phyloP scores from a whole-genome alignment of 352 stramenopile genomes.

The Pythium folliculosum region DNA sequence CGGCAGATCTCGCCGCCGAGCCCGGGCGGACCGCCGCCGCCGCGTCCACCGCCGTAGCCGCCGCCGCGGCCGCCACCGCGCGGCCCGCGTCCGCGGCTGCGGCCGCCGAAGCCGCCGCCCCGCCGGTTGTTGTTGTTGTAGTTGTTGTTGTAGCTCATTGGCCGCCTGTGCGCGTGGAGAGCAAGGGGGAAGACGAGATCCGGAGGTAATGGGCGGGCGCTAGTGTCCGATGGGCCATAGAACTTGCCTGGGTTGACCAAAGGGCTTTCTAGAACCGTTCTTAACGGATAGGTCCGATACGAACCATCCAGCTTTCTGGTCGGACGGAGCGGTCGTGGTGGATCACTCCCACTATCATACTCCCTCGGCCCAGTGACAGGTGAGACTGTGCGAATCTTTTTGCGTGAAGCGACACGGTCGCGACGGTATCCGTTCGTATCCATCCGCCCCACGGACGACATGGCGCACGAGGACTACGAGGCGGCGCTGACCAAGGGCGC shows the following conservation, averaged over 20 bases:
- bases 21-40: slow-evolving; percentile 28
- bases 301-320: not conserved
- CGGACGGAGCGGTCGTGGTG: too few relatives aligned
- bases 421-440: too few relatives aligned
- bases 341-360: too few relatives aligned
- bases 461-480: slow-evolving; percentile 31
- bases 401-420: too few relatives aligned
- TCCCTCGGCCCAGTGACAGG: too few relatives aligned
- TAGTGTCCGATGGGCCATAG: not conserved
- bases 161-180: not conserved
- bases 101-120: slow-evolving; percentile 63
- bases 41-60: slow-evolving; percentile 39
- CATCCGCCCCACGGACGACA: too few relatives aligned
- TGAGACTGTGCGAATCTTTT: not conserved
- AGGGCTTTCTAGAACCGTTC: not conserved
- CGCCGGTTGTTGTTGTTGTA: slow-evolving; percentile 36
- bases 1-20: slow-evolving; percentile 72
- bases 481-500: slow-evolving; percentile 54
- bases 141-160: slow-evolving; percentile 72
- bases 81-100: slow-evolving; percentile 45
- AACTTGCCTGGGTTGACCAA: not conserved
- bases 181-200: not conserved
- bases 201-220: not conserved
- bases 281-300: slow-evolving; percentile 1
- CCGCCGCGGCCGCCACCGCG: slow-evolving; percentile 37